Evolutionary conservation across 139 green algal species (phyloP), one percentile per base, ranked within the genome.

Genomic region (Auxenochlorella protothecoides): DNA sequence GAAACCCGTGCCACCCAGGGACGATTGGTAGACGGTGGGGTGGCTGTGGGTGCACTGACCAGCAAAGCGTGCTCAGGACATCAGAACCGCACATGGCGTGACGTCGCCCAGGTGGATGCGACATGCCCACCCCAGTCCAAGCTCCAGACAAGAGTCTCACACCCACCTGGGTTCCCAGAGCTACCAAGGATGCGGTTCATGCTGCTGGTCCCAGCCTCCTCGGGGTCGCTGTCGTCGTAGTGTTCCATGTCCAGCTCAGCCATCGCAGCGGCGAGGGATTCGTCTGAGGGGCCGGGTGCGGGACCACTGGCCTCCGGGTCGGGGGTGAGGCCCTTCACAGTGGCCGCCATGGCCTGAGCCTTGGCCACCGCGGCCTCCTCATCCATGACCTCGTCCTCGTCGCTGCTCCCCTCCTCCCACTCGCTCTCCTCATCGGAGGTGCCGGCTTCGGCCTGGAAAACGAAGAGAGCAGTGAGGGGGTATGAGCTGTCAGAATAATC

Each of bases 181-280:
- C 62, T 68, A 55, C 63, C 76, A 69, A 85, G 80, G 6, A 80
- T 66, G 60, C 72, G 67, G 2, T 54, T 53, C 13, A 62, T 57
- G n/a, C 65, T 57, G 13, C 63, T 57, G 15, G 15, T 44, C 27
- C 56, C 56, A 9, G 61, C 78, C 13, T 77, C 71, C 16, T 91
- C 90, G 14, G 90, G 89, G 2, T 91, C 84, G 59, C 61, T 68
- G 61, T 93, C 82, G 71, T 96, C 90, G 64, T 98, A 98, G 65
- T 91, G 68, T 15, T 98, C 93, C 93, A 98, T 98, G 76, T 98
- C 85, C 8, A 98, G 84, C 80, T 97, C 92, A 6, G 82, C 87
- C 72, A 98, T 73, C 15, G 78, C 82, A 6, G 70, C 73, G 4
- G 76, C 80, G 63, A 90, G 59, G 52, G 56, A 44, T 55, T 72